phyloP scores from a whole-genome alignment of 2,329 filamentous ascomycete genomes.

The Dendrostoma leiphaemia region DNA sequence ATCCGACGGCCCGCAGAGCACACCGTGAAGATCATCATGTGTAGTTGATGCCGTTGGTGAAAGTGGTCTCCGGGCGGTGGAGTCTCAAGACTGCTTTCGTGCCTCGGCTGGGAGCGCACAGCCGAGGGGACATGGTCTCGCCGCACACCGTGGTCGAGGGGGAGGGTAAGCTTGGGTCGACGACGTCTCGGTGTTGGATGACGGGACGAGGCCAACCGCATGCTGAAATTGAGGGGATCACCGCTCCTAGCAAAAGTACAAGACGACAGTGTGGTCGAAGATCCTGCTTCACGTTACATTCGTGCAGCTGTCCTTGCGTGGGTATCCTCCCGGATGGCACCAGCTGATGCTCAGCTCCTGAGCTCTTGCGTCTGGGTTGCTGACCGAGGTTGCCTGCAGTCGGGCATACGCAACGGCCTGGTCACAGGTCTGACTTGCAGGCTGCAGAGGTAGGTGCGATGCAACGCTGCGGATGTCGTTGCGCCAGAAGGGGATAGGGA shows the following conservation, averaged over 20 bases:
- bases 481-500: background rate
- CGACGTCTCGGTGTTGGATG: background rate
- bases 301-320: background rate
- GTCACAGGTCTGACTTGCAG: background rate
- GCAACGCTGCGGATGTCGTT: conserved; percentile 1
- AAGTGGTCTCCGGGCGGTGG: background rate
- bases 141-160: background rate
- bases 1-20: background rate
- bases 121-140: background rate
- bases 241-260: background rate
- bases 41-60: background rate
- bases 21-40: background rate
- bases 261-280: background rate
- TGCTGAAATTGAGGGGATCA: background rate
- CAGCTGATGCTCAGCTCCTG: background rate
- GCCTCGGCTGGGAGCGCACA: background rate
- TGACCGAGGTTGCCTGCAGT: background rate
- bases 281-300: background rate
- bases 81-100: background rate
- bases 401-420: background rate
- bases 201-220: conserved; percentile 1
- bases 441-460: background rate
- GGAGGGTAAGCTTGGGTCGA: background rate
- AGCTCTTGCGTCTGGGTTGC: background rate
- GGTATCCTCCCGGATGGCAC: background rate